Conservation (phyloP, 2,329 filamentous ascomycete genomes). For the Calonectria hongkongensis region DNA sequence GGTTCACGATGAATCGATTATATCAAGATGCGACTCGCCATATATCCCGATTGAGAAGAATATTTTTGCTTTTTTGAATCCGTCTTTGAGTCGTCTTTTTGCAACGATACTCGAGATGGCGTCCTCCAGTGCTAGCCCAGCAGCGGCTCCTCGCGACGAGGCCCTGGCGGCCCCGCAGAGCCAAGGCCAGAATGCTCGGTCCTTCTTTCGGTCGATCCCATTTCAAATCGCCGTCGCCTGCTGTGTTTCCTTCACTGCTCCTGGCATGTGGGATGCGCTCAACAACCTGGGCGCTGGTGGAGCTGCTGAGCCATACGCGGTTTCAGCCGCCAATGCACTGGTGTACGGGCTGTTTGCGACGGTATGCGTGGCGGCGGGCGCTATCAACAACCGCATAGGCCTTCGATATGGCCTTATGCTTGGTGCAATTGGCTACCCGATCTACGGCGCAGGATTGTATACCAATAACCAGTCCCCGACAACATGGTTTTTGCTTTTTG, state of each 20-base stretch:
- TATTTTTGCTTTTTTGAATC: conserved; percentile 3
- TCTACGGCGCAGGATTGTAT: conserved; percentile 9
- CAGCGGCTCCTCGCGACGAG: background rate
- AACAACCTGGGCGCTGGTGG: conserved; percentile 63
- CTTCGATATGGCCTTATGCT: conserved; percentile 5
- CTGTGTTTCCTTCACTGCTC: conserved; percentile 50
- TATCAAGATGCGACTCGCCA: conserved; percentile 10
- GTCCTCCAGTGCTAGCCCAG: background rate
- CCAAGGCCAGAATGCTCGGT: conserved; percentile 13
- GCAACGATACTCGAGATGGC: conserved; percentile 2
- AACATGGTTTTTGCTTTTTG: conserved; percentile 19
- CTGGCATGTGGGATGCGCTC: conserved; percentile 54
- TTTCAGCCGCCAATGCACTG: conserved; percentile 13
- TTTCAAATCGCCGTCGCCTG: conserved; percentile 48
- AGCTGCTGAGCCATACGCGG: conserved; percentile 75
- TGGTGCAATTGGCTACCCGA: conserved; percentile 2
- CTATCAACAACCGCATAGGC: conserved; percentile 13
- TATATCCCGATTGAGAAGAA: background rate
- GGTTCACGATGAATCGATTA: background rate
- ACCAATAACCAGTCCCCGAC: conserved; percentile 16
- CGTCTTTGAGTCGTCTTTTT: background rate
- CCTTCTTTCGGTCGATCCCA: conserved; percentile 42
- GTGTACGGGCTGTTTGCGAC: conserved; percentile 9
- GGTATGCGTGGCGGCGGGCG: conserved; percentile 4
- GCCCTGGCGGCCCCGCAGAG: conserved; percentile 3